These are phyloP conservation scores for Lanmaoa pseudosensibilis DNA, from an alignment of 768 basidiomycete species.

Conservation along the genomic window DNA sequence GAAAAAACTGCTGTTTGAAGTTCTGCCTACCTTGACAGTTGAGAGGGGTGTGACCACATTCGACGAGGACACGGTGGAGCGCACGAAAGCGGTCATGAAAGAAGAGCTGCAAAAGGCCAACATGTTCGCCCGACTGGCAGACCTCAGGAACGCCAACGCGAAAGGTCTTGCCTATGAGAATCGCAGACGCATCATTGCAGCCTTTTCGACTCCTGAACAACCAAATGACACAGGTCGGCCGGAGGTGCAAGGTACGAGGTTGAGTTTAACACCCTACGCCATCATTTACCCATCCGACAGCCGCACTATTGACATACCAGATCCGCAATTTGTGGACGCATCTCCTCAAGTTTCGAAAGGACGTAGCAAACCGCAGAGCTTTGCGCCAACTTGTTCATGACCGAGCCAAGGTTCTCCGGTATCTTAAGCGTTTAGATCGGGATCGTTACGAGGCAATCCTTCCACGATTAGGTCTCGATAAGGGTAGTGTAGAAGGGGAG, in stretches of 20 bases:
- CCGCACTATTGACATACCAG: conserved; percentile 80
- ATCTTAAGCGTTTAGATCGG: conserved; percentile 64
- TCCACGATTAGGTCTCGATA: conserved; percentile 72
- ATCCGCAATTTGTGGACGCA: conserved; percentile 85
- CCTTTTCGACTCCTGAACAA: conserved; percentile 72
- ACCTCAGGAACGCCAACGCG: conserved; percentile 86
- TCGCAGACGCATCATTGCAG: conserved; percentile 69
- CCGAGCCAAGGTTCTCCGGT: conserved; percentile 78
- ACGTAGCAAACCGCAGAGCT: conserved; percentile 75
- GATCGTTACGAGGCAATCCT: conserved; percentile 75
- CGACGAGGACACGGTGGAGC: conserved; percentile 20
- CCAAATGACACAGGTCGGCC: conserved; percentile 77
- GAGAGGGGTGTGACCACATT: conserved; percentile 26
- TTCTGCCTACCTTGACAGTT: conserved; percentile 58
- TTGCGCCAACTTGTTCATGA: conserved; percentile 79
- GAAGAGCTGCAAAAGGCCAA: conserved; percentile 48
- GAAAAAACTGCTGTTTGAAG: conserved; percentile 62
- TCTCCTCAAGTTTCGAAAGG: conserved; percentile 63
- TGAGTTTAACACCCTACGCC: not conserved
- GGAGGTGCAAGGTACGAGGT: conserved; percentile 79
- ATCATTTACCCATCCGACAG: conserved; percentile 40
- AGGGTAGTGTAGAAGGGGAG: conserved; percentile 85
- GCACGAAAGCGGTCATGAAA: conserved; percentile 27
- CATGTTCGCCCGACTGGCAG: conserved; percentile 66
- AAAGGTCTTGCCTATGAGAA: conserved; percentile 87